Conservation (phyloP, 768 basidiomycete species). For the Chalciporus pseudorubinellus region DNA sequence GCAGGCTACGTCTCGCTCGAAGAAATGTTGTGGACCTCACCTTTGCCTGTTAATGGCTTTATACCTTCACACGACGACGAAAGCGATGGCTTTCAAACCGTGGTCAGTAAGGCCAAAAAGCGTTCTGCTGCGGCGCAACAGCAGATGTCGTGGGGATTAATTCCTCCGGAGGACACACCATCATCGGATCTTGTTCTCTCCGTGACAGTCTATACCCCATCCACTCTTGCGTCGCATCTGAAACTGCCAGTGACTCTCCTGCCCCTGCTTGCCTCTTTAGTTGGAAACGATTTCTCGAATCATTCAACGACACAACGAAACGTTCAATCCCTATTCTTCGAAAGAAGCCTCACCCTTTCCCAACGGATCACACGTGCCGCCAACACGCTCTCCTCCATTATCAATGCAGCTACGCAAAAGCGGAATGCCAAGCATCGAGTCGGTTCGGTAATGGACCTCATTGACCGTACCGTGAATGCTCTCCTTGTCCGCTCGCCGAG, state of each 20-base stretch:
- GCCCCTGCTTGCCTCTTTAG: slow-evolving; percentile 72
- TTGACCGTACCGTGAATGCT: slow-evolving; percentile 61
- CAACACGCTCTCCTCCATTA: slow-evolving; percentile 50
- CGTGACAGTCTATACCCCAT: slow-evolving; percentile 59
- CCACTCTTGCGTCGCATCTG: slow-evolving; percentile 59
- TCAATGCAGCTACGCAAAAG: slow-evolving; percentile 48
- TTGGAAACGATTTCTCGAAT: slow-evolving; percentile 78
- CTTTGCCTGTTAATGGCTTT: slow-evolving; percentile 25
- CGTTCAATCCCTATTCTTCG: slow-evolving; percentile 67
- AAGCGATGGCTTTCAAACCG: slow-evolving; percentile 58
- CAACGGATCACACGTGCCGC: slow-evolving; percentile 72
- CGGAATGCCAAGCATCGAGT: slow-evolving; percentile 54
- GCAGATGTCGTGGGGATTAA: slow-evolving; percentile 32
- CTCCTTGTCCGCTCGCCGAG: slow-evolving; percentile 52
- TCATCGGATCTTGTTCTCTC: slow-evolving; percentile 48
- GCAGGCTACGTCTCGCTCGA: slow-evolving; percentile 74
- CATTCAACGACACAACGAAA: slow-evolving; percentile 46
- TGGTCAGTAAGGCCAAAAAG: slow-evolving; percentile 52
- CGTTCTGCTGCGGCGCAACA: slow-evolving; percentile 34
- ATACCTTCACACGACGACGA: slow-evolving; percentile 29
- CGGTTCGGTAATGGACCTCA: slow-evolving; percentile 74
- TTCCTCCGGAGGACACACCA: slow-evolving; percentile 48
- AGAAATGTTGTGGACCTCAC: slow-evolving; percentile 65
- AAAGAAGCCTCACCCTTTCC: slow-evolving; percentile 49
- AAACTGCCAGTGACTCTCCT: slow-evolving; percentile 68